Percentiles rank a stretch among this genome's conserved stretches.
Conservation (phyloP, 352 stramenopile genomes). For the Pythium vanterpoolii region DNA sequence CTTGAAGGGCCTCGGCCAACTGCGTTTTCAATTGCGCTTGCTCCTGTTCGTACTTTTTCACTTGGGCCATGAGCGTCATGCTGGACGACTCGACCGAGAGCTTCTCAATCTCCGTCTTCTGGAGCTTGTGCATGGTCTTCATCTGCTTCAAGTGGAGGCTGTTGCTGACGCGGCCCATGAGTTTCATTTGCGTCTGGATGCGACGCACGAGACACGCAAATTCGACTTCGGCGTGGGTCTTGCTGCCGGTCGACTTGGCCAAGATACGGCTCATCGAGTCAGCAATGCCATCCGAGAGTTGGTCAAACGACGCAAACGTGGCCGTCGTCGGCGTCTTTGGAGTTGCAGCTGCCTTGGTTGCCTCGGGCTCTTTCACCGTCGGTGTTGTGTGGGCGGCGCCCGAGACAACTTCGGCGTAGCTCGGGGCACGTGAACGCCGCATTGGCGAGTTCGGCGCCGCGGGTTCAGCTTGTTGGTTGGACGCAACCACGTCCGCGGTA, state of each 20-base stretch:
- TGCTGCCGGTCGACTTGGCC: slow-evolving; percentile 27
- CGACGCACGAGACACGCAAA: slow-evolving; percentile 35
- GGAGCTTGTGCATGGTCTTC: slow-evolving; percentile 29
- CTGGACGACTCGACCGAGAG: slow-evolving; percentile 29
- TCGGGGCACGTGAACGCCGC: slow-evolving; percentile 18
- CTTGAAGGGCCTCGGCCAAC: slow-evolving; percentile 6
- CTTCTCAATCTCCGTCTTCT: slow-evolving; percentile 38
- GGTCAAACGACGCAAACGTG: slow-evolving; percentile 25
- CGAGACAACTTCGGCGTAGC: slow-evolving; percentile 28
- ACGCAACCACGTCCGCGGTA: neutral
- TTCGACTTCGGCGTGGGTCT: slow-evolving; percentile 33
- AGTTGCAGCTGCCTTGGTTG: slow-evolving; percentile 10
- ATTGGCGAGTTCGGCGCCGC: neutral
- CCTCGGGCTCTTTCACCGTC: slow-evolving; percentile 33
- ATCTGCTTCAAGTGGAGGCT: slow-evolving; percentile 37
- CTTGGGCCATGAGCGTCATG: slow-evolving; percentile 22
- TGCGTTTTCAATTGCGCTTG: slow-evolving; percentile 35
- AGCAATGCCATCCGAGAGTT: slow-evolving; percentile 29
- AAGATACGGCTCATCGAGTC: slow-evolving; percentile 41
- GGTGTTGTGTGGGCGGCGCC: slow-evolving; percentile 27
- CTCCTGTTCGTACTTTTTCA: slow-evolving; percentile 36
- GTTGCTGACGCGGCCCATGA: slow-evolving; percentile 38
- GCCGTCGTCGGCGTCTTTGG: slow-evolving; percentile 5
- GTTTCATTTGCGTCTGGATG: slow-evolving; percentile 40
- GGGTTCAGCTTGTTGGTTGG: slow-evolving; percentile 2